These are phyloP conservation scores for Coniochaeta sp. DNA, from an alignment of 2,329 filamentous ascomycete genomes.

Conservation along the genomic window DNA sequence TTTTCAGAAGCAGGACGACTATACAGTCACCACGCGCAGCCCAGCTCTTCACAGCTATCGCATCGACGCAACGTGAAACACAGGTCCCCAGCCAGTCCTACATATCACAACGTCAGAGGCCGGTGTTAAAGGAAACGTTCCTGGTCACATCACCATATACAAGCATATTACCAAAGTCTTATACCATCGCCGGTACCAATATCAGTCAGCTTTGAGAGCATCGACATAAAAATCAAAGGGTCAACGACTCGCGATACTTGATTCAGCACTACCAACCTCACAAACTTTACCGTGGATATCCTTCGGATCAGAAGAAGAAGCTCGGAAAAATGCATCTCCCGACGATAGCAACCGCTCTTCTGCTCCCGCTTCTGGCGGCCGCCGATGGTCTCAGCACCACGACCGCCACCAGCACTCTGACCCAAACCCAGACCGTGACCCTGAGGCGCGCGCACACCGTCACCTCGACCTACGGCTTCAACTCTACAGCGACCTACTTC, in stretches of 20 bases:
- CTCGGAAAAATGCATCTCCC: constrained; percentile 32
- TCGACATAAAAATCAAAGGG: not conserved
- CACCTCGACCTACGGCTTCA: constrained; percentile 24
- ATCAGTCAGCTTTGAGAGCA: not conserved
- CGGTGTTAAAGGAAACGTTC: not conserved
- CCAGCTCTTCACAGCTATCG: not conserved
- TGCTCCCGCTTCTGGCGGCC: constrained; percentile 47
- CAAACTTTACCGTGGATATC: not conserved
- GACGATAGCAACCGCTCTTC: constrained; percentile 35
- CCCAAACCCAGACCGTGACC: constrained; percentile 35
- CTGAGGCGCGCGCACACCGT: constrained; percentile 27
- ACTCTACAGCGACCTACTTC: constrained; percentile 19
- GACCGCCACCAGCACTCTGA: constrained; percentile 43
- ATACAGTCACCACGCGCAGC: not conserved
- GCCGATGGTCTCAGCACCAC: constrained; percentile 33
- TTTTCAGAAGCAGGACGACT: constrained; percentile 9
- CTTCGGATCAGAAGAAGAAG: not conserved
- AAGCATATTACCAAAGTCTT: not conserved
- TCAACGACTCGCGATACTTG: not conserved
- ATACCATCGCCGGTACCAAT: not conserved
- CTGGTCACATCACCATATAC: not conserved
- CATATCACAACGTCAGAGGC: not conserved
- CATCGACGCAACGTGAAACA: not conserved
- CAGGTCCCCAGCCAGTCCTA: not conserved
- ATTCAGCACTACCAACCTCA: not conserved